These are phyloP conservation scores for Thymus mandschuricus DNA, from an alignment of 257 asterid genomes.

Conservation along the genomic window DNA sequence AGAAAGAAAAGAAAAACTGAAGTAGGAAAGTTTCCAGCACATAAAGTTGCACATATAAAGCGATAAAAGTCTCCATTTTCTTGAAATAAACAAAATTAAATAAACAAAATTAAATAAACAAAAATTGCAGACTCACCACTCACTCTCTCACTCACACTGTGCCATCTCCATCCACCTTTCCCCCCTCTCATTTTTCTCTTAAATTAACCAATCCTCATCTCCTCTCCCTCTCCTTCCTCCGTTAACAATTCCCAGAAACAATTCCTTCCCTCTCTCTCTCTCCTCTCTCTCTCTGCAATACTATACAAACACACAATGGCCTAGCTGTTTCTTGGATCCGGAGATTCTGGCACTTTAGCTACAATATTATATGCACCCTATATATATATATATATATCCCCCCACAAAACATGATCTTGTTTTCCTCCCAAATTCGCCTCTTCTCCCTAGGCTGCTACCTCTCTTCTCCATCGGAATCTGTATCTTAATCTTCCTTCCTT, in stretches of 20 bases:
- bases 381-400: slow-evolving; percentile 27
- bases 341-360: slow-evolving; percentile 47
- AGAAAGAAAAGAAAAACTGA: slow-evolving; percentile 8
- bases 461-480: slow-evolving; percentile 52
- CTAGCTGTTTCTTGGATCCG: slow-evolving; percentile 58
- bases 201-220: slow-evolving; percentile 33
- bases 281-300: slow-evolving; percentile 39
- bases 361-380: slow-evolving; percentile 25
- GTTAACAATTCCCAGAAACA: slow-evolving; percentile 45
- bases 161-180: slow-evolving; percentile 35
- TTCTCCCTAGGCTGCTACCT: slow-evolving; percentile 57
- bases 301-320: slow-evolving; percentile 42
- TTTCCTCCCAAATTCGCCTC: slow-evolving; percentile 34
- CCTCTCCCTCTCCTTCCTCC: slow-evolving; percentile 24
- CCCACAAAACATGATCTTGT: slow-evolving; percentile 50
- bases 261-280: slow-evolving; percentile 42
- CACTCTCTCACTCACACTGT: background rate
- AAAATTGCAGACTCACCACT: slow-evolving; percentile 33
- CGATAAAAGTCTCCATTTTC: slow-evolving; percentile 33
- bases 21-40: slow-evolving; percentile 21
- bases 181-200: slow-evolving; percentile 33
- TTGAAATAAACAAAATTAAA: slow-evolving; percentile 9
- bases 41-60: slow-evolving; percentile 39
- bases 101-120: background rate
- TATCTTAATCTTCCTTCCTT: slow-evolving; percentile 26